Evolutionary conservation across 768 basidiomycete genomes (phyloP), one percentile per base, ranked within the genome.

Genomic region (Podaxis sp.): DNA sequence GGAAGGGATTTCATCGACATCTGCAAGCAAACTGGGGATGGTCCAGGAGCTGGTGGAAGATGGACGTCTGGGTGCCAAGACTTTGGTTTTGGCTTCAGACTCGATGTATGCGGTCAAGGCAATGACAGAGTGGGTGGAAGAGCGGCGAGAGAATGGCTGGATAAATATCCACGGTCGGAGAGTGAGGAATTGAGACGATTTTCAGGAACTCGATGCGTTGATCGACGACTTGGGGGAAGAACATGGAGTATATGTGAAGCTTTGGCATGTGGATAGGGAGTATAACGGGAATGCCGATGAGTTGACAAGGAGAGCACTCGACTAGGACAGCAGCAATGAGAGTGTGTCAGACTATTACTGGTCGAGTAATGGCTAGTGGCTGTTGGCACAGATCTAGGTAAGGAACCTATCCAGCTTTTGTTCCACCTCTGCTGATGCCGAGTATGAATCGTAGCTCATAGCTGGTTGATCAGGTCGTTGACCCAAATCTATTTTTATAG

Each of bases 101-200:
- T 60, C 58, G 21, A 36, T 28, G 25, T 63, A 63, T 52, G 51
- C 61, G 6, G 62, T 63, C 10, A 48, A 50, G 4, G 62, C 58
- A 10, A 63, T 63, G 46, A 60, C 28, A 9, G 60, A 64, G 3
- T 52, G 57, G 55, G 48, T 64, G 36, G 42, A 61, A 16, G 55
- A 61, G 36, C 61, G 63, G 63, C 27, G 32, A 35, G 1, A 35
- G 2, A 61, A 59, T 50, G 60, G 57, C 1, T 64, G 63, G 63
- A 48, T 35, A 28, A 61, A 61, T 27, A 28, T 23, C n/a, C 47
- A 44, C 9, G 56, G 63, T 18, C 18, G 27, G 11, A 47, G 36
- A 11, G 63, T 64, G 35, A 44, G 38, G 27, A 64, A 64, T 51
- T 28, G 47, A 13, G 38, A 38, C 3, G 59, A 60, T 53, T 60